Evolutionary conservation across 2,329 filamentous ascomycete species (phyloP).

Genomic region (Aspergillaceae sp.): DNA sequence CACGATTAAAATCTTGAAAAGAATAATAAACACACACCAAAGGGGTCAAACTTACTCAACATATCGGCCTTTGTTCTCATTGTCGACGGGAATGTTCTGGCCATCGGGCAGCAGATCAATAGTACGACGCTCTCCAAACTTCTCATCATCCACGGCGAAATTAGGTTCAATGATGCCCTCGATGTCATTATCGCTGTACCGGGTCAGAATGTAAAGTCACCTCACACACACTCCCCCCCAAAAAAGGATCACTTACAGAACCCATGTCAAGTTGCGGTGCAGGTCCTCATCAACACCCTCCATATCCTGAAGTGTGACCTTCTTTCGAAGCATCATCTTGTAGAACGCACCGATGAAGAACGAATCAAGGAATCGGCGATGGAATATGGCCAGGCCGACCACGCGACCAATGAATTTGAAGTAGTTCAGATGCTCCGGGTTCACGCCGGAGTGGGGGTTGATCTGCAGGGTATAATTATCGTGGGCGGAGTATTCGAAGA

Average conservation of each 20-base stretch:
- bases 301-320: slow-evolving; percentile 88
- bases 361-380: slow-evolving; percentile 90
- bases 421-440: slow-evolving; percentile 97
- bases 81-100: slow-evolving; percentile 87
- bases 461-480: slow-evolving; percentile 99
- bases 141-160: slow-evolving; percentile 94
- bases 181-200: slow-evolving; percentile 75
- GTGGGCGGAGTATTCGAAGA: slow-evolving; percentile 98
- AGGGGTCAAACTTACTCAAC: slow-evolving; percentile 58
- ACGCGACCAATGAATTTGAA: slow-evolving; percentile 99
- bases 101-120: slow-evolving; percentile 90
- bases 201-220: neutral
- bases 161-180: slow-evolving; percentile 90
- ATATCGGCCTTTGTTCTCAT: slow-evolving; percentile 98
- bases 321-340: slow-evolving; percentile 97
- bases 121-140: slow-evolving; percentile 87
- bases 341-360: slow-evolving; percentile 99
- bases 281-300: slow-evolving; percentile 98
- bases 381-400: slow-evolving; percentile 94
- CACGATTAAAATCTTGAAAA: slow-evolving; percentile 1
- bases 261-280: slow-evolving; percentile 94
- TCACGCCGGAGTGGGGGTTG: slow-evolving; percentile 98
- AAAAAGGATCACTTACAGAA: slow-evolving; percentile 50
- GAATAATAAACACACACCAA: neutral
- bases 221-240: neutral